Evolutionary conservation across 352 stramenopile species (phyloP).

Genomic region (Globisporangium cystogenes): DNA sequence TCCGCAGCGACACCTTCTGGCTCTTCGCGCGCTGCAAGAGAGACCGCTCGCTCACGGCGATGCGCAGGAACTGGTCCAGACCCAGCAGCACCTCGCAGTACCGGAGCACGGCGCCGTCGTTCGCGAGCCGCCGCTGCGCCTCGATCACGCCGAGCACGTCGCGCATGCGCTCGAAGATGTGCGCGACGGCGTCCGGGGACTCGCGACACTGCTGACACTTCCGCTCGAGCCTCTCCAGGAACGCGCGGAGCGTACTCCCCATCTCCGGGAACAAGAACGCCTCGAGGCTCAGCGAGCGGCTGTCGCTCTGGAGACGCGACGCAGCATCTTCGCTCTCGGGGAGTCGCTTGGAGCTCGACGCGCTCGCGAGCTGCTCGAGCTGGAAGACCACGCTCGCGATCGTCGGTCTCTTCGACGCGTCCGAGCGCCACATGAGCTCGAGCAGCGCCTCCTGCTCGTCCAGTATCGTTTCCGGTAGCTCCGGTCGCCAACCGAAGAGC

Average conservation of each 20-base stretch:
- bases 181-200: background rate
- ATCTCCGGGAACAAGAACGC: background rate
- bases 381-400: background rate
- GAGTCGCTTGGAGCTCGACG: background rate
- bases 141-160: background rate
- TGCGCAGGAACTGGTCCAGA: slow-evolving; percentile 1
- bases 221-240: background rate
- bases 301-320: background rate
- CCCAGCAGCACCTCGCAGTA: slow-evolving; percentile 2
- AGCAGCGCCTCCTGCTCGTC: background rate
- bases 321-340: background rate
- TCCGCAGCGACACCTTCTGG: slow-evolving; percentile 1
- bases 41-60: background rate
- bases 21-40: background rate
- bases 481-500: background rate
- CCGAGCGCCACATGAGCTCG: background rate
- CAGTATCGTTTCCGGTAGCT: background rate
- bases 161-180: background rate
- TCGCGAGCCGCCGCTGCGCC: background rate
- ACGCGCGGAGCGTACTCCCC: background rate
- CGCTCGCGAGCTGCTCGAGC: background rate
- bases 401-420: background rate
- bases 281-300: background rate
- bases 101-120: background rate
- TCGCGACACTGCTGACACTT: background rate